Conservation (phyloP, 768 basidiomycete genomes). For the Russula sp. region DNA sequence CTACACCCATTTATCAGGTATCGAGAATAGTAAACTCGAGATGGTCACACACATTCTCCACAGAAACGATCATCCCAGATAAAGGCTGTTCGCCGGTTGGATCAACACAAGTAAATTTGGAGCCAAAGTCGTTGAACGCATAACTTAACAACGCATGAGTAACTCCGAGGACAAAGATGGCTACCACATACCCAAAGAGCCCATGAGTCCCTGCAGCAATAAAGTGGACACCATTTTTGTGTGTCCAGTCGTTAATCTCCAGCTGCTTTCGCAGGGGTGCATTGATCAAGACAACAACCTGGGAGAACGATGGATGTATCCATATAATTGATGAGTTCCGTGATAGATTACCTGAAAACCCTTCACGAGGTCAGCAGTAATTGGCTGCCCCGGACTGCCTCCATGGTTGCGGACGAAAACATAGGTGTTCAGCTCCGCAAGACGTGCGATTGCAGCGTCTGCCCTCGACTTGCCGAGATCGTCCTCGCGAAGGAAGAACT, state of each 20-base stretch:
- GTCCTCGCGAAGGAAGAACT: constrained; percentile 90
- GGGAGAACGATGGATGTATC: constrained; percentile 5
- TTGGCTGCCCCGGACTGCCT: constrained; percentile 66
- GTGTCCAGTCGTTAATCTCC: constrained; percentile 95
- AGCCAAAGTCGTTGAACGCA: constrained; percentile 94
- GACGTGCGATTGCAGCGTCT: constrained; percentile 74
- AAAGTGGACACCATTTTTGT: constrained; percentile 82
- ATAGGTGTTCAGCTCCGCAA: constrained; percentile 93
- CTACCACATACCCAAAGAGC: constrained; percentile 72
- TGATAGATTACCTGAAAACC: constrained; percentile 68
- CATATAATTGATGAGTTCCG: neutral
- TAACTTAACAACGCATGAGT: constrained; percentile 42
- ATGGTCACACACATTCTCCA: constrained; percentile 58
- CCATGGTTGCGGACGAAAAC: constrained; percentile 88
- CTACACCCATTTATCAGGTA: constrained; percentile 33
- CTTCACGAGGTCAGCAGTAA: constrained; percentile 73
- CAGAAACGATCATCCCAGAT: constrained; percentile 90
- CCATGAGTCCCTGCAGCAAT: constrained; percentile 88
- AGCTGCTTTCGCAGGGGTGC: constrained; percentile 73
- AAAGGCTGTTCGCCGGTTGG: constrained; percentile 96
- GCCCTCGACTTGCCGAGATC: constrained; percentile 89
- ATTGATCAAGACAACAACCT: constrained; percentile 89
- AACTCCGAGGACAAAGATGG: constrained; percentile 2
- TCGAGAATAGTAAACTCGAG: neutral
- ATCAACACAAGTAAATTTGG: constrained; percentile 92